These are phyloP conservation scores for Aspergillus kassunensis DNA, from an alignment of 495 filamentous ascomycete genomes.

Conservation along the genomic window DNA sequence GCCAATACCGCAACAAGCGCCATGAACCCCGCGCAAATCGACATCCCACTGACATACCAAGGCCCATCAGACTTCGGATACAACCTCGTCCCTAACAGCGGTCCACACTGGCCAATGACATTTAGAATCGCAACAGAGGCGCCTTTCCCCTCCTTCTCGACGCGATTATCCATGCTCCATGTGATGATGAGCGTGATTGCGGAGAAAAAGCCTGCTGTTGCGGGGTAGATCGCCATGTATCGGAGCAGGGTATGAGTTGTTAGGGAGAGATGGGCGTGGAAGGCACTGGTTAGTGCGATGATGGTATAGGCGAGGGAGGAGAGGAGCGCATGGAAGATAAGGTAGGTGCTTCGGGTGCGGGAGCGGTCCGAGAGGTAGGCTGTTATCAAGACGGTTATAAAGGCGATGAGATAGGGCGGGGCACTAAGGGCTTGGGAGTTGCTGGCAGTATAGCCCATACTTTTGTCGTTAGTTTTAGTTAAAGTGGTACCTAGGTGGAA, in stretches of 20 bases:
- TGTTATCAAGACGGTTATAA: conserved; percentile 45
- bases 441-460: conserved; percentile 47
- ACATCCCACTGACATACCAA: conserved; percentile 57
- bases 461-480: conserved; percentile 15
- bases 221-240: conserved; percentile 56
- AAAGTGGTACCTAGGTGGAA: not conserved
- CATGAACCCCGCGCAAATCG: conserved; percentile 58
- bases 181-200: conserved; percentile 60
- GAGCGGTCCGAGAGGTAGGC: conserved; percentile 49
- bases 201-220: conserved; percentile 57
- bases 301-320: conserved; percentile 59
- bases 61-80: conserved; percentile 56
- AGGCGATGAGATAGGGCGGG: conserved; percentile 54
- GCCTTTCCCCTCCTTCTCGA: conserved; percentile 51
- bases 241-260: conserved; percentile 37
- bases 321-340: conserved; percentile 49
- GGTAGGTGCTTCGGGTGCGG: conserved; percentile 44
- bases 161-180: conserved; percentile 62
- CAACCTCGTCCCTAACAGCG: conserved; percentile 56
- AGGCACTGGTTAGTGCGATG: conserved; percentile 44
- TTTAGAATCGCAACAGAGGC: conserved; percentile 57
- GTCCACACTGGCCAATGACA: conserved; percentile 59
- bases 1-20: conserved; percentile 44
- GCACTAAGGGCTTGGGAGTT: conserved; percentile 53
- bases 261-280: conserved; percentile 30